A percentile compares a stretch with the other conserved stretches of the same genome.
Conservation (phyloP, 768 basidiomycete species). For the Obba rivulosa region DNA sequence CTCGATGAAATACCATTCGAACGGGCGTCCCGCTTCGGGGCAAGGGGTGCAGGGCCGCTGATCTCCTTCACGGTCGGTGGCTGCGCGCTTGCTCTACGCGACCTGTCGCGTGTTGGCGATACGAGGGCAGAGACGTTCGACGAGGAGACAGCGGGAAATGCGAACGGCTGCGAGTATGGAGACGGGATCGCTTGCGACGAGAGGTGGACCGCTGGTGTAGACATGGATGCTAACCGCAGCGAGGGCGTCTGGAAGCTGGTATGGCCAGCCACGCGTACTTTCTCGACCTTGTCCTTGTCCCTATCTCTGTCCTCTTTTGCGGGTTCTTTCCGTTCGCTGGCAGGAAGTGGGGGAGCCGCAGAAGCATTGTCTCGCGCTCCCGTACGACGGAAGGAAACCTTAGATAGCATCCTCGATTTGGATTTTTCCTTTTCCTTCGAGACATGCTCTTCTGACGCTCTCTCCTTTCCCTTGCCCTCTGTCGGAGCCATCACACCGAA, state of each 20-base stretch:
- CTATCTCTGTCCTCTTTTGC: slow-evolving; percentile 16
- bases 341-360: slow-evolving; percentile 30
- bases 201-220: slow-evolving; percentile 67
- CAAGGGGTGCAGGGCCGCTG: slow-evolving; percentile 33
- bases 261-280: slow-evolving; percentile 45
- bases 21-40: slow-evolving; percentile 27
- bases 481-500: slow-evolving; percentile 37
- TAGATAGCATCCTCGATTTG: slow-evolving; percentile 45
- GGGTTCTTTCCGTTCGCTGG: slow-evolving; percentile 23
- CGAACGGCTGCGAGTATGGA: slow-evolving; percentile 42
- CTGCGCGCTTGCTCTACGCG: slow-evolving; percentile 35
- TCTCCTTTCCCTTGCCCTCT: slow-evolving; percentile 39
- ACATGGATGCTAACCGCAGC: slow-evolving; percentile 64
- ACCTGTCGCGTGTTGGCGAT: slow-evolving; percentile 43
- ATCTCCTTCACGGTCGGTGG: slow-evolving; percentile 31
- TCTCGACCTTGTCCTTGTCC: slow-evolving; percentile 32
- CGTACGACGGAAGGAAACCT: slow-evolving; percentile 42
- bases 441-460: slow-evolving; percentile 27
- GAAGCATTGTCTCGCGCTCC: slow-evolving; percentile 30
- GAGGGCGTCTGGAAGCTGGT: slow-evolving; percentile 62
- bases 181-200: slow-evolving; percentile 52
- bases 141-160: slow-evolving; percentile 42
- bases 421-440: slow-evolving; percentile 36
- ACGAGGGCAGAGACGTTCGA: slow-evolving; percentile 39
- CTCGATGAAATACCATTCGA: slow-evolving; percentile 17